A percentile compares a stretch with the other conserved stretches of the same genome.
These are phyloP conservation scores for Penicillium nordicum DNA, from an alignment of 2,329 filamentous ascomycete species.

Conservation along the genomic window DNA sequence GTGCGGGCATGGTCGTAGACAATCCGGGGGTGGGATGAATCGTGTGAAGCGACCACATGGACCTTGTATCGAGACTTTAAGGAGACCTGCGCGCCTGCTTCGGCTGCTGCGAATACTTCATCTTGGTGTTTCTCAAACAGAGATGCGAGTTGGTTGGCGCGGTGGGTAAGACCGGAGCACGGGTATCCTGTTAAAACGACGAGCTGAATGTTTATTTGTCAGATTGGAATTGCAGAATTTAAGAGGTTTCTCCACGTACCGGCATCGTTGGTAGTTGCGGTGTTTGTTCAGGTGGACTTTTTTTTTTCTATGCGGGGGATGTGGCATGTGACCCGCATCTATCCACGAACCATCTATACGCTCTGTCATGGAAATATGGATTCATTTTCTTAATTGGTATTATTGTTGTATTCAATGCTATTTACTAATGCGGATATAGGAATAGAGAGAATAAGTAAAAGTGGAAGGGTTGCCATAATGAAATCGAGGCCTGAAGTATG, in stretches of 20 bases:
- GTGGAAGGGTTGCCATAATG: background rate
- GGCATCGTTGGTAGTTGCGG: constrained; percentile 25
- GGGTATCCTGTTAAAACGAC: constrained; percentile 62
- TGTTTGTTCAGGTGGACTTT: constrained; percentile 13
- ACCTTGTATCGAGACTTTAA: constrained; percentile 46
- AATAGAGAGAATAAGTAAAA: background rate
- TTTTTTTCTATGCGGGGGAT: constrained; percentile 19
- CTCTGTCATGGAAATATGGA: background rate
- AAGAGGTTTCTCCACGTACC: constrained; percentile 12
- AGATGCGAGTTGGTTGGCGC: constrained; percentile 55
- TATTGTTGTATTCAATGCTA: background rate
- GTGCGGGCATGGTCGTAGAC: constrained; percentile 57
- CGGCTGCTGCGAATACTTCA: constrained; percentile 38
- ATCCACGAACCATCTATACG: background rate
- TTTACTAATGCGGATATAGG: background rate
- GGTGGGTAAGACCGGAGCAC: constrained; percentile 61
- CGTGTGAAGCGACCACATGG: constrained; percentile 40
- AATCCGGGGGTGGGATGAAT: constrained; percentile 44
- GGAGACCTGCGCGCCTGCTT: constrained; percentile 30
- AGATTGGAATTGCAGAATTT: background rate
- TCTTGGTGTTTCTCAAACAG: constrained; percentile 50
- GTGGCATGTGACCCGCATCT: constrained; percentile 20
- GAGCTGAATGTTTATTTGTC: constrained; percentile 42
- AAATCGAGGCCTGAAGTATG: background rate
- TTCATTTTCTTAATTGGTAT: background rate